Base-by-base conservation (phyloP, 768 basidiomycete species). In the Dacryopinax spathularia region DNA sequence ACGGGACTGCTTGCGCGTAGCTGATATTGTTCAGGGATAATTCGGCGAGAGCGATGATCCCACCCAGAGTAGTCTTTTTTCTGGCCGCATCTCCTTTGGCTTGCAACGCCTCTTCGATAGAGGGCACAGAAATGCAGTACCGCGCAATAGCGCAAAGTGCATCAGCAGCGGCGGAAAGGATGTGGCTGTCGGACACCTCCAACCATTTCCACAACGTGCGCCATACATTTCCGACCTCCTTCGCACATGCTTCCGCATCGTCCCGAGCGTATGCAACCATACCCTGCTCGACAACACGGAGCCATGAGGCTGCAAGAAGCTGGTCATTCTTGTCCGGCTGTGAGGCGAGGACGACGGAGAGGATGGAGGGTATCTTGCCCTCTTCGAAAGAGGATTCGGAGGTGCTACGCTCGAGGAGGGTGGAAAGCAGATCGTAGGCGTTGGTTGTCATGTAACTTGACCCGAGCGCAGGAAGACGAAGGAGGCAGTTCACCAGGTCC, bases 371-470 rank as follows among this genome's bases (percentile, higher is more conserved):
- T 76, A 41, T 77, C 75, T 63, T 69, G 61, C 68, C 66, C 43
- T 68, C 68, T 33, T 67, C 67, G 61, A 72, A 63, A 2, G 69
- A 66, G n/a, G 68, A 64, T 31, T 65, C 65, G 36, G 65, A 65
- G 63, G 66, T 66, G 5, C 70, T 68, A n/a, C 68, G 73, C 10
- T 73, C 73, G 66, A 97, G 85, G 3, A 98, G 79, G 67, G 87
- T 86, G 33, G 93, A 85, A 66, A 99, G 80, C 59, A 94, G 81
- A 36, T 88, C 85, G 72, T 94, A 97, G 33, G 89, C 80, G 15
- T 89, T 84, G 73, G 93, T 87, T 0, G 94, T 88, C 41, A 99
- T 81, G 73, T 93, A 96, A 22, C 88, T 83, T 68, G 90, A 92
- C 36, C 88, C 89, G 7, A 95, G 80, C 63, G 90, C 87, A 20